Base-by-base conservation (phyloP, 2,329 filamentous ascomycete species). In the Fusarium pseudonygamai region DNA sequence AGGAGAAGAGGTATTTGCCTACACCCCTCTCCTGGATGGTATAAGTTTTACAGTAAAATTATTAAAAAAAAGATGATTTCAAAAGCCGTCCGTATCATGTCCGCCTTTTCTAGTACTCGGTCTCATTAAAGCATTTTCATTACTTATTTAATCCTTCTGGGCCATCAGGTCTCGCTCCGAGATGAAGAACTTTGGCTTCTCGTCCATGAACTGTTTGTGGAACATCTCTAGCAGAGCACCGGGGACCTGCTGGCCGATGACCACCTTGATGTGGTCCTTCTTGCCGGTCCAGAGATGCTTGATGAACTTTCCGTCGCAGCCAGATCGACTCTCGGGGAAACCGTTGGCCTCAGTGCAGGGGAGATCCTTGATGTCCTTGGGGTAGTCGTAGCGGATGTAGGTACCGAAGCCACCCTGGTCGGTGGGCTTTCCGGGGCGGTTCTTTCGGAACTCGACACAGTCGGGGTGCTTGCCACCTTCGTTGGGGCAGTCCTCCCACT, bases 361-460 rank as follows among this genome's bases (percentile, higher is more conserved):
- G 13, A 85, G 80, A 68, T 80, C 79, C 70, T 79, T 80, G 71
- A 85, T 84, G 67, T 83, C 80, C 64, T 83, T 78, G 46, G 77
- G 78, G 66, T 80, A 84, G 62, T 83, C 81, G 77, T 85, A 85
- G 42, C 84, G 82, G 60, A 85, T 81, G 62, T 78, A 82, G 15
- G 81, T 84, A 75, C 84, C 84, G 72, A 85, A 85, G 20, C 82
- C 84, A 49, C 83, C 83, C 76, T 85, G 84, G 42, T 84, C 83
- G 12, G 83, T 84, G 16, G 83, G 83, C 58, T 79, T 80, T 42
- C 82, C 82, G 11, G 81, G 80, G 18, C 55, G 64, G 74, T 80
- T 82, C 58, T 74, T 74, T 59, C 81, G 80, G 74, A 83, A 84
- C 59, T 83, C 78, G 56, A 78, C 75, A 74, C 84, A 85, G 22